Base-by-base conservation (phyloP, 2,329 filamentous ascomycete species). In the Rachicladosporium sp. region DNA sequence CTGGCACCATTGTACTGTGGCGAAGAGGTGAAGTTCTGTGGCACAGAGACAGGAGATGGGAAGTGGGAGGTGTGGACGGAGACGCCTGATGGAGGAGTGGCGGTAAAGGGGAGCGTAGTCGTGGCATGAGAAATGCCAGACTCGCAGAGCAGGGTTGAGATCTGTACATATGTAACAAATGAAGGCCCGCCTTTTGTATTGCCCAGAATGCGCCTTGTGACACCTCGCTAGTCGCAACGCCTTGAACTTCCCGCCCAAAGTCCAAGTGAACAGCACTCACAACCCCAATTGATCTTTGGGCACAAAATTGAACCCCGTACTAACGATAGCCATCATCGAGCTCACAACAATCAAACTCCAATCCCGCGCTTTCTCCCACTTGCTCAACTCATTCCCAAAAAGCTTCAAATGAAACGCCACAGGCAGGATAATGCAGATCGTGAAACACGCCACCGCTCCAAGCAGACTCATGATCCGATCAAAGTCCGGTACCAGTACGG, bases 391-490 rank as follows among this genome's bases (percentile, higher is more conserved):
- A 36, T 76, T 71, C 35, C 78, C 77, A 58, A 93, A 96, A 1
- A 96, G 75, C 63, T 88, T 93, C 41, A 96, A 65, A 55, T 96
- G 87, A 57, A 98, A 96, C 4, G 79, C 73, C 27, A 94, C 67
- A 0, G 89, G 91, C 37, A 98, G 69, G 60, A 93, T 87, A 48
- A 96, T 79, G 62, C 89, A 96, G 48, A 96, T 93, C 11, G 84
- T 85, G 52, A 94, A 94, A 64, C 89, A 95, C 10, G 94, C 72
- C 3, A 87, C 82, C 31, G 82, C 85, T 9, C 91, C 89, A 65
- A 96, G 78, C 45, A 94, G 79, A 3, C 83, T 82, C 79, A 93
- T 93, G 55, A 94, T 88, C 38, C 80, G 79, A 57, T 94, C 87
- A 54, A 94, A 94, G 0, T 77, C 74, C 1, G 88, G 87, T 54